phyloP scores from a whole-genome alignment of 495 filamentous ascomycete genomes.

The Penicillium steckii region DNA sequence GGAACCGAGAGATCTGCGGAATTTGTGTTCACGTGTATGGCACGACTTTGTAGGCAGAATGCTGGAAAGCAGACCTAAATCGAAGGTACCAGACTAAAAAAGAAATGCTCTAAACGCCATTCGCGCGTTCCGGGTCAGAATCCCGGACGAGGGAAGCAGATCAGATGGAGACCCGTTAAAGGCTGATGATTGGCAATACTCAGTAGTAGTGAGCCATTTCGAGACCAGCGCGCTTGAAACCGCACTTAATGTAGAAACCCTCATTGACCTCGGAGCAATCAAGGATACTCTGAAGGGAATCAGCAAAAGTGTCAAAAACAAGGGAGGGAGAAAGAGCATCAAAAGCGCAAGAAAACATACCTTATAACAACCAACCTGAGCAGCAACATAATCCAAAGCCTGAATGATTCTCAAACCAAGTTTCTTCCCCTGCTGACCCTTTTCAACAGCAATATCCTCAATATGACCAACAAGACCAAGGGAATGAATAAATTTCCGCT shows the following conservation, averaged over 20 bases:
- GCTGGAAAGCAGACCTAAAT: too few relatives aligned
- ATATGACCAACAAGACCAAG: constrained; percentile 81
- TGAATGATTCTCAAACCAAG: constrained; percentile 90
- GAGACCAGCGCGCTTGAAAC: constrained; percentile 86
- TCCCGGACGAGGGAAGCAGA: background rate
- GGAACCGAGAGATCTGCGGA: too few relatives aligned
- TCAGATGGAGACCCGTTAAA: too few relatives aligned
- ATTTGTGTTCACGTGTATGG: too few relatives aligned
- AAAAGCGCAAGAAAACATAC: constrained; percentile 45
- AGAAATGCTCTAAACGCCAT: too few relatives aligned
- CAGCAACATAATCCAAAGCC: constrained; percentile 84
- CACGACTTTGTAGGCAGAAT: too few relatives aligned
- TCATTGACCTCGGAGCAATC: constrained; percentile 85
- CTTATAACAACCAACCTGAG: constrained; percentile 89
- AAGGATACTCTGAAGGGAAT: constrained; percentile 56
- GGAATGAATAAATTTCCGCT: constrained; percentile 53
- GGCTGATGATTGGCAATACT: constrained; percentile 4
- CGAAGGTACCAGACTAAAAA: too few relatives aligned
- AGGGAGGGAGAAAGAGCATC: too few relatives aligned
- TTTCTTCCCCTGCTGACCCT: constrained; percentile 96
- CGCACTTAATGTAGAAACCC: constrained; percentile 98
- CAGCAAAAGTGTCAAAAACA: constrained; percentile 1
- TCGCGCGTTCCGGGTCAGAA: too few relatives aligned
- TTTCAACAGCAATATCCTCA: constrained; percentile 94
- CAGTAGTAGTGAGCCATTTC: constrained; percentile 98